Percentiles rank a stretch among this genome's conserved stretches.
Evolutionary conservation across 306 rosid species (phyloP).

Genomic region (Castanea sativa): DNA sequence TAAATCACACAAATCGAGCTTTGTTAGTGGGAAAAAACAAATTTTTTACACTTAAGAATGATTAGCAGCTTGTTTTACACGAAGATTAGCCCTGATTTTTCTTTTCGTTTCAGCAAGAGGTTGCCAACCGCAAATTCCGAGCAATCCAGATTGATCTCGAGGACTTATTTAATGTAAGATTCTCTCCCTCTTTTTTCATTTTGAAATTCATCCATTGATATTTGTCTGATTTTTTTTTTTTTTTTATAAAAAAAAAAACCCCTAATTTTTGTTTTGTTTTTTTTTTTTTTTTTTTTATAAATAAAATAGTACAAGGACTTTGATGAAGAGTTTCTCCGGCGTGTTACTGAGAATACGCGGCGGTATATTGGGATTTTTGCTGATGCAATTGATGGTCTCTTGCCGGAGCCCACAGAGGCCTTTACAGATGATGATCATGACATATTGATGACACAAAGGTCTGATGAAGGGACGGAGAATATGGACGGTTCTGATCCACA

Average conservation of each 20-base stretch:
- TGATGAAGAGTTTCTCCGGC: conserved; percentile 79
- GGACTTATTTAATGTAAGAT: conserved; percentile 62
- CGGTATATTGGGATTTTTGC: conserved; percentile 77
- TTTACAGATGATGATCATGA: conserved; percentile 93
- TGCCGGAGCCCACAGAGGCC: conserved; percentile 83
- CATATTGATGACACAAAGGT: conserved; percentile 90
- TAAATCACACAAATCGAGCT: neutral
- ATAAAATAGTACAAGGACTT: conserved; percentile 61
- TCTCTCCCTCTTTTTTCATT: neutral
- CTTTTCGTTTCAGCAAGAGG: conserved; percentile 65
- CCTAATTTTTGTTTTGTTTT: neutral
- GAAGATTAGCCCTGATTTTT: conserved; percentile 12
- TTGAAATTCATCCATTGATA: neutral
- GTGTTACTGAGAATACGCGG: conserved; percentile 81
- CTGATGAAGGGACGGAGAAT: conserved; percentile 78
- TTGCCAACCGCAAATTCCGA: conserved; percentile 75
- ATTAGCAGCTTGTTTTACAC: neutral
- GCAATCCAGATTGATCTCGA: conserved; percentile 80
- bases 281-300: conserved; percentile 7
- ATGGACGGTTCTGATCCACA: conserved; percentile 69
- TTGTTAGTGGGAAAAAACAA: neutral
- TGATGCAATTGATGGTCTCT: conserved; percentile 79
- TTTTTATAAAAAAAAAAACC: neutral
- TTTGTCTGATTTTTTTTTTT: neutral
- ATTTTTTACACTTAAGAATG: neutral